Evolutionary conservation across 2,329 filamentous ascomycete genomes (phyloP), one percentile per base, ranked within the genome.

Genomic region (Colletotrichum siamense): DNA sequence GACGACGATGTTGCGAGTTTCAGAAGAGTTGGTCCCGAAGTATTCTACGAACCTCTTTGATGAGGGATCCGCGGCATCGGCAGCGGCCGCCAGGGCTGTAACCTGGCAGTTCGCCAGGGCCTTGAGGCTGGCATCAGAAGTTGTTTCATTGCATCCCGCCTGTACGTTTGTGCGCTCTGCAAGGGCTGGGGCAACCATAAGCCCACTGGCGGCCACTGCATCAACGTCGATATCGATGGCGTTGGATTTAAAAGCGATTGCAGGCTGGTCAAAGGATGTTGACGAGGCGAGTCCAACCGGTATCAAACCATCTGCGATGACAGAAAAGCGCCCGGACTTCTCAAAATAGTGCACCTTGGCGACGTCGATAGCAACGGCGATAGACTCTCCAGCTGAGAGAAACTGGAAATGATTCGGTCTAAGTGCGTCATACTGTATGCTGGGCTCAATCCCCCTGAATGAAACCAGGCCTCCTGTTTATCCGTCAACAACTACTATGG

Each of bases 11-110:
- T 73, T 62, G 18, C 79, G 77, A 34, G 79, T 76, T 12, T 59
- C 69, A 8, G 78, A 78, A 0, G 77, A 76, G 71, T 80, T 80
- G 18, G 74, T 78, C 26, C 67, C 69, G 77, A 80, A 80, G 59
- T 79, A 80, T 70, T 81, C 80, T 18, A 78, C 77, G 28, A 81
- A 80, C 3, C 78, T 78, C 32, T 71, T 49, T 5, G 79, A 80
- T 8, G 77, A 52, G 6, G 61, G 66, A 39, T 81, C 75, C 1
- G 72, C 69, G 1, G 79, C 80, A 30, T 81, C 79, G 5, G 73
- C 79, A 2, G 79, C 79, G 3, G 78, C 79, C 2, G 77, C 79
- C 9, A 73, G 65, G 32, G 79, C 77, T 6, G 80, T 34, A 3
- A 26, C 65, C 55, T 78, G 64, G 65, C 79, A 81, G 73, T 81